Evolutionary conservation across 768 basidiomycete genomes (phyloP), one percentile per base, ranked within the genome.

Genomic region (Lentinula sp.): DNA sequence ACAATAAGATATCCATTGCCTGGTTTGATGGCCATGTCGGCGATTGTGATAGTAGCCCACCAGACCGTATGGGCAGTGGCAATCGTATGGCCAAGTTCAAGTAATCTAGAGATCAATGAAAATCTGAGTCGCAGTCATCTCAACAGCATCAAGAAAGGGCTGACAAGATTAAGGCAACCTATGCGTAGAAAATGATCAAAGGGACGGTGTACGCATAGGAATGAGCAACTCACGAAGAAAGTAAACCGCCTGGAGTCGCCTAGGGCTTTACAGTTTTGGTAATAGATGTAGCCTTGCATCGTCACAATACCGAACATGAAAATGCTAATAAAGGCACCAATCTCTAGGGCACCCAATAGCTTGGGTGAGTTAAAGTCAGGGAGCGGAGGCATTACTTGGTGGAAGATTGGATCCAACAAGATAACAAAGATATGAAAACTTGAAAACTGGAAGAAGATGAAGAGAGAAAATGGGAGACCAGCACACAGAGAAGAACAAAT

Each of bases 11-110:
- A 23, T 18, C 51, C 39, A 9, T 61, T 58, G 8, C 62, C 61
- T 10, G 64, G 61, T 21, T 61, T 60, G n/a, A 59, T 45, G 4
- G 2, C 13, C 39, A 60, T 32, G 45, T 57, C 32, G 16, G 40
- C 59, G 5, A 60, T 56, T 3, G 62, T 60, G 35, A 62, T 54
- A 3, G 62, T 62, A 45, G 55, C 60, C n/a, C 57, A 39, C 45
- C 62, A 65, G 28, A 65, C 49, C 6, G 59, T 49, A 4, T 63
- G 62, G 5, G 45, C 40, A 21, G 48, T 42, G 10, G 35, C 43
- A 6, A 62, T 21, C 8, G 61, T 43, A 37, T 65, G 64, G 37
- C 55, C 40, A 3, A 37, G 21, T 31, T 65, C 64, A 13, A 62
- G 51, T n/a, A 53, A 21, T 16, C 43, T 61, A 13, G 15, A 35